A percentile compares a stretch with the other conserved stretches of the same genome.
These are phyloP conservation scores for Sugiyamaella pinicola DNA, from an alignment of 1,139 yeast genomes.

Conservation along the genomic window DNA sequence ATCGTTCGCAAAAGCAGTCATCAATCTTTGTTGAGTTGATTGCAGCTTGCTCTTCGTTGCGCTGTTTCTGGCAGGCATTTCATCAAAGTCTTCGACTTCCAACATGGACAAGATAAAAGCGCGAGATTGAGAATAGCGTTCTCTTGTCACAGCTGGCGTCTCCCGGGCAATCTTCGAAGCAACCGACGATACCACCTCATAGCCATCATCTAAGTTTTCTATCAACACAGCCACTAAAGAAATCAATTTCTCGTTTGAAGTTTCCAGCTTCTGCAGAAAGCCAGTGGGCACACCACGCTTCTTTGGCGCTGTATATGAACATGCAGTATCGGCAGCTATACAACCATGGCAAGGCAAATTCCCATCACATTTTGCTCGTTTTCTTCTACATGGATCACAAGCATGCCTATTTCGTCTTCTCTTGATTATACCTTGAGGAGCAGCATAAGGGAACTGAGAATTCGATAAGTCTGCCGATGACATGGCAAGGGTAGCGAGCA, in stretches of 20 bases:
- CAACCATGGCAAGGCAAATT: constrained; percentile 20
- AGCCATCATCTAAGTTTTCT: constrained; percentile 11
- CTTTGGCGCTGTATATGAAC: constrained; percentile 21
- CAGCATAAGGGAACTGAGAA: constrained; percentile 12
- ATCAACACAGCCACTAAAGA: constrained; percentile 15
- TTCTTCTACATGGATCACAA: constrained; percentile 22
- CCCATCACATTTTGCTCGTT: constrained; percentile 21
- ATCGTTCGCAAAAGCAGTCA: background rate
- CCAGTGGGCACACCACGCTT: constrained; percentile 24
- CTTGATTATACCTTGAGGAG: constrained; percentile 13
- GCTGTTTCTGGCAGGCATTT: constrained; percentile 17
- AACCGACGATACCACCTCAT: constrained; percentile 2
- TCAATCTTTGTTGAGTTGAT: background rate
- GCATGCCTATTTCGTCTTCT: constrained; percentile 21
- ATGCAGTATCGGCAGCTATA: constrained; percentile 9
- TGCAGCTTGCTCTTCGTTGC: background rate
- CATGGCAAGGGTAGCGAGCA: no score
- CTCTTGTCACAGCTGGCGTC: constrained; percentile 6
- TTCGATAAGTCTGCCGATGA: constrained; percentile 1
- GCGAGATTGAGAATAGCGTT: constrained; percentile 13
- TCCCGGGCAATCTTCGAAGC: constrained; percentile 10
- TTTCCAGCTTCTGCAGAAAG: constrained; percentile 20
- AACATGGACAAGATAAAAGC: constrained; percentile 11
- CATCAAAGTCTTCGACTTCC: constrained; percentile 18
- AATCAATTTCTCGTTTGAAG: constrained; percentile 20